A percentile compares a stretch with the other conserved stretches of the same genome.
phyloP scores from a whole-genome alignment of 148 eudicot genomes.

The Amaranthus palmeri region DNA sequence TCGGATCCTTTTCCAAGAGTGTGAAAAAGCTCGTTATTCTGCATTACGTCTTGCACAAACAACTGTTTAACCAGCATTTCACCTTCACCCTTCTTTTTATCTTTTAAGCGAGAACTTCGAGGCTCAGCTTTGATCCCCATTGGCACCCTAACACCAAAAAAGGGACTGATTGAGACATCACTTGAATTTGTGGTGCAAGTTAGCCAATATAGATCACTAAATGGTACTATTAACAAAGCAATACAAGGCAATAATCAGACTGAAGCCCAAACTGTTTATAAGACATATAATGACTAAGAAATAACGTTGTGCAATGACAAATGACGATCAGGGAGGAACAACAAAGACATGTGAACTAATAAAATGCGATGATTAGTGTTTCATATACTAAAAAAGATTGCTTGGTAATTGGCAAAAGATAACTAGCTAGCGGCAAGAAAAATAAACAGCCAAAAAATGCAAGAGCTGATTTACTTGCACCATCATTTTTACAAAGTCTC shows the following conservation, averaged over 20 bases:
- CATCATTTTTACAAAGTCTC: not conserved
- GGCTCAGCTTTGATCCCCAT: conserved; percentile 47
- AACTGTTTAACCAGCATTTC: conserved; percentile 71
- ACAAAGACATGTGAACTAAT: not conserved
- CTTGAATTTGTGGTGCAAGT: conserved; percentile 1
- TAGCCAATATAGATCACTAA: not conserved
- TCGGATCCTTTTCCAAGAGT: conserved; percentile 71
- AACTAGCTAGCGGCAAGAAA: not conserved
- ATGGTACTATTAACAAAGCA: not conserved
- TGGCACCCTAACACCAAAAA: conserved; percentile 40
- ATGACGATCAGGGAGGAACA: not conserved
- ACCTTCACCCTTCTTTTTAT: conserved; percentile 83
- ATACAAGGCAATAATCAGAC: not conserved
- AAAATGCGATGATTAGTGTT: not conserved
- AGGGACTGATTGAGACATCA: not conserved
- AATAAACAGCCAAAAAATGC: not conserved
- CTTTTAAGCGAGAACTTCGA: conserved; percentile 86
- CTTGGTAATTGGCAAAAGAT: no score
- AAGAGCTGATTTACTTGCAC: not conserved
- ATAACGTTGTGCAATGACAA: not conserved
- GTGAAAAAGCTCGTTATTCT: conserved; percentile 63
- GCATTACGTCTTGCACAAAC: conserved; percentile 74
- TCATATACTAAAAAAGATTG: not conserved
- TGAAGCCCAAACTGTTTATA: conserved; percentile 4
- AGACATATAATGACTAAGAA: not conserved